These are phyloP conservation scores for Malassezia vespertilionis DNA, from an alignment of 1,284 basidiomycete species.

Conservation along the genomic window DNA sequence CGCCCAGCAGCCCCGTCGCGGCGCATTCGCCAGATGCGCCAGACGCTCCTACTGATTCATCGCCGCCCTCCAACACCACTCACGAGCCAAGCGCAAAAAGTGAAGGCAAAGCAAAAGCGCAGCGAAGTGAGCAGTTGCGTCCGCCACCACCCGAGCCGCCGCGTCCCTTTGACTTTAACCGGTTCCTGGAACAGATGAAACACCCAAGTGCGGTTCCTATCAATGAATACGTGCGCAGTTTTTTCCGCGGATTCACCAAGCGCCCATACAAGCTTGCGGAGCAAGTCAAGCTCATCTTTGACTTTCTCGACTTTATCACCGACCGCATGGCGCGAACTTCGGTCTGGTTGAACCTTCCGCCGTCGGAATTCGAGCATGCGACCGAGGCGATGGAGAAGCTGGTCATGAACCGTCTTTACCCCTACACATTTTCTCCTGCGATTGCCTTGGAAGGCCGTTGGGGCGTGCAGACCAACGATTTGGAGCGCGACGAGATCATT, in stretches of 20 bases:
- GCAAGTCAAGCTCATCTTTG: conserved; percentile 46
- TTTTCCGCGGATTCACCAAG: conserved; percentile 45
- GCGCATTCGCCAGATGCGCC: too few relatives aligned
- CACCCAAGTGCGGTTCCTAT: conserved; percentile 40
- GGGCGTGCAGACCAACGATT: conserved; percentile 65
- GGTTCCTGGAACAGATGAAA: conserved; percentile 47
- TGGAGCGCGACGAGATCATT: conserved; percentile 83
- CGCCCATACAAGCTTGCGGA: conserved; percentile 43
- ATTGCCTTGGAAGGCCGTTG: conserved; percentile 40
- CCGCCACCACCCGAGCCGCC: background rate
- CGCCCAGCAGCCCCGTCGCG: too few relatives aligned
- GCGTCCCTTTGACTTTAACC: conserved; percentile 44
- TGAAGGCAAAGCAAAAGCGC: too few relatives aligned
- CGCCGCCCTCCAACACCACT: too few relatives aligned
- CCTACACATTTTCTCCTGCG: conserved; percentile 42
- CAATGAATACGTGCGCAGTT: conserved; percentile 41
- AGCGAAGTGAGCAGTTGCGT: too few relatives aligned
- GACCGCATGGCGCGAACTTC: conserved; percentile 37
- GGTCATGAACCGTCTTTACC: conserved; percentile 91
- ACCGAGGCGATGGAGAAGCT: conserved; percentile 99
- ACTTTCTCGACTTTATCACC: conserved; percentile 46
- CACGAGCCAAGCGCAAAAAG: too few relatives aligned
- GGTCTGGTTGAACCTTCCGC: conserved; percentile 49
- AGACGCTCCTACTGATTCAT: too few relatives aligned
- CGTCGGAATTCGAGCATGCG: conserved; percentile 85